These are phyloP conservation scores for Penicillium pancosmium DNA, from an alignment of 495 filamentous ascomycete genomes.

Conservation along the genomic window DNA sequence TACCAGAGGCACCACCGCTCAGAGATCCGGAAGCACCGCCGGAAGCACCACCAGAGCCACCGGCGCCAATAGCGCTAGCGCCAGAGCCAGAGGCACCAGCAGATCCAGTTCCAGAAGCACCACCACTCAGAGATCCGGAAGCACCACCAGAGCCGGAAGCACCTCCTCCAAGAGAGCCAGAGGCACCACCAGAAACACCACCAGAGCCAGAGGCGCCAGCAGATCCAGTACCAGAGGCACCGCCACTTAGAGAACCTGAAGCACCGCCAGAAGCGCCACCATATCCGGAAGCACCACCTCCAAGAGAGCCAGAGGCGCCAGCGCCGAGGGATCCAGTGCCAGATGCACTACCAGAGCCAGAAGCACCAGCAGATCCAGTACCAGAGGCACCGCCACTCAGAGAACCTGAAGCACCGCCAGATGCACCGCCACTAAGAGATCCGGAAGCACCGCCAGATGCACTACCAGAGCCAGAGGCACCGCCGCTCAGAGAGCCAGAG, in stretches of 20 bases:
- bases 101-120: slow-evolving; percentile 8
- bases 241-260: slow-evolving; percentile 3
- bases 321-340: slow-evolving; percentile 1
- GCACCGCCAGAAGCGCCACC: slow-evolving; percentile 7
- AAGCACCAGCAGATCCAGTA: no score
- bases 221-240: slow-evolving; percentile 4
- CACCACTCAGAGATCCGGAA: neutral
- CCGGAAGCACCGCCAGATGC: neutral
- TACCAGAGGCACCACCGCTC: neutral
- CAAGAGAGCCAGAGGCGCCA: slow-evolving; percentile 4
- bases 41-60: slow-evolving; percentile 3
- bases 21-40: slow-evolving; percentile 5
- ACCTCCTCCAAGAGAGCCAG: neutral
- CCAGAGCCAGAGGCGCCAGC: slow-evolving; percentile 10
- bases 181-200: slow-evolving; percentile 4
- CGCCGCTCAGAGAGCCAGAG: neutral
- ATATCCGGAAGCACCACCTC: slow-evolving; percentile 2
- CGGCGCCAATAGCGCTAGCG: no score
- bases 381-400: neutral
- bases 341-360: neutral
- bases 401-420: neutral
- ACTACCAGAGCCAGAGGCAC: slow-evolving; percentile 6
- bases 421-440: neutral
- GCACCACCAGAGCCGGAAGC: slow-evolving; percentile 5
- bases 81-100: neutral